Evolutionary conservation across 202 grass and related monocot species (phyloP).

Genomic region (Schoenoplectus triqueter): DNA sequence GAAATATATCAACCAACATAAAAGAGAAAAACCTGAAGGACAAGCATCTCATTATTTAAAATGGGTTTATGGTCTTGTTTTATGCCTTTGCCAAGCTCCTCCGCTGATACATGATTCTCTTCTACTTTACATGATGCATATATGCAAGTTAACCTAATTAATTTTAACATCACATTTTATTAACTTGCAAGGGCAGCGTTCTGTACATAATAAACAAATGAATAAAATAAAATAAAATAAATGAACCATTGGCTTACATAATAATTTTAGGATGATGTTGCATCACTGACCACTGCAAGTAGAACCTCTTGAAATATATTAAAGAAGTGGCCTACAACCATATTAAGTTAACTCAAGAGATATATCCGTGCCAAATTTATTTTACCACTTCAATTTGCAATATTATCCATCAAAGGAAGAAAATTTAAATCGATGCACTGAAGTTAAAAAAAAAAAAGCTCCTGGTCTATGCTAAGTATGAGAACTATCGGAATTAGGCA

Average conservation of each 20-base stretch:
- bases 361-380: neutral
- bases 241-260: constrained; percentile 64
- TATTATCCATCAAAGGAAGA: neutral
- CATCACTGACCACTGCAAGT: constrained; percentile 94
- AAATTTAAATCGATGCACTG: neutral
- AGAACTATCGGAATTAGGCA: neutral
- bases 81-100: constrained; percentile 98
- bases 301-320: constrained; percentile 99
- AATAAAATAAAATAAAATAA: constrained; percentile 21
- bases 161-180: constrained; percentile 8
- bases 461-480: neutral
- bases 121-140: constrained; percentile 97
- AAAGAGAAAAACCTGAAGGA: constrained; percentile 65
- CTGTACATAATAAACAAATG: constrained; percentile 34
- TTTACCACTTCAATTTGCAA: neutral
- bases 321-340: constrained; percentile 83
- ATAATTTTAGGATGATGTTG: constrained; percentile 98
- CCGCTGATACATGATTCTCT: constrained; percentile 99
- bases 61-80: constrained; percentile 90
- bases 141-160: constrained; percentile 92
- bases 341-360: constrained; percentile 25
- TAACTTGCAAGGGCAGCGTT: neutral
- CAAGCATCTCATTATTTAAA: constrained; percentile 90
- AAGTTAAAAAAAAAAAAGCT: neutral
- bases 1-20: constrained; percentile 37